phyloP scores from a whole-genome alignment of 2,329 filamentous ascomycete genomes.

The Penicillium frequentans region DNA sequence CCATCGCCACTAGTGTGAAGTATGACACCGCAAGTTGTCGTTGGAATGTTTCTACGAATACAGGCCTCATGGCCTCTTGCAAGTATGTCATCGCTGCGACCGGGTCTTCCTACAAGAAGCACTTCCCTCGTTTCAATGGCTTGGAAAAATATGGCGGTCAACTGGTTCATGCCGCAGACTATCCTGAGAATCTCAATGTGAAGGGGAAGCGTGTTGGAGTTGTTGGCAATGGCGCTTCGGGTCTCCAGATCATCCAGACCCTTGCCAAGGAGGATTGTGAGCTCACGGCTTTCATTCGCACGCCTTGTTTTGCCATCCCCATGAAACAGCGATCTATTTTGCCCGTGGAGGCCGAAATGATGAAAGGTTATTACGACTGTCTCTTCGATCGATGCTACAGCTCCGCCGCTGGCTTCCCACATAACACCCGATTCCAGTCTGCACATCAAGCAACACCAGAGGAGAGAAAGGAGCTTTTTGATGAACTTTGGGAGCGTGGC shows the following conservation, averaged over 20 bases:
- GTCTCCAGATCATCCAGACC: conserved; percentile 18
- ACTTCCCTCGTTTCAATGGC: conserved; percentile 41
- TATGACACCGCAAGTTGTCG: conserved; percentile 37
- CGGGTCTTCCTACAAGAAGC: conserved; percentile 39
- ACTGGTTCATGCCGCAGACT: conserved; percentile 56
- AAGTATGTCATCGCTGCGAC: conserved; percentile 49
- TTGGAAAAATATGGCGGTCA: conserved; percentile 46
- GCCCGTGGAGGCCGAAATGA: conserved; percentile 52
- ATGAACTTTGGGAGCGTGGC: conserved; percentile 51
- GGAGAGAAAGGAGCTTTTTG: conserved; percentile 51
- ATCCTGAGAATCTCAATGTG: conserved; percentile 35
- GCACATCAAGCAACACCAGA: conserved; percentile 56
- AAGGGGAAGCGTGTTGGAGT: conserved; percentile 17
- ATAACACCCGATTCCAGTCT: conserved; percentile 14
- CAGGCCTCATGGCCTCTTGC: conserved; percentile 40
- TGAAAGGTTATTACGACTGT: conserved; percentile 47
- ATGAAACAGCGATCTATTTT: conserved; percentile 54
- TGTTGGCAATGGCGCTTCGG: conserved; percentile 20
- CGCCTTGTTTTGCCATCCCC: conserved; percentile 63
- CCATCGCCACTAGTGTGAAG: conserved; percentile 40
- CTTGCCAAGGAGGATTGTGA: conserved; percentile 18
- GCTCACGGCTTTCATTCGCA: conserved; percentile 60
- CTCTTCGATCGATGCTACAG: conserved; percentile 55
- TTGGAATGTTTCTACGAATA: conserved; percentile 49
- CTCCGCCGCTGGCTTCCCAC: conserved; percentile 55